Base-by-base conservation (phyloP, 176 grass and related monocot species). In the Raddia distichophylla region DNA sequence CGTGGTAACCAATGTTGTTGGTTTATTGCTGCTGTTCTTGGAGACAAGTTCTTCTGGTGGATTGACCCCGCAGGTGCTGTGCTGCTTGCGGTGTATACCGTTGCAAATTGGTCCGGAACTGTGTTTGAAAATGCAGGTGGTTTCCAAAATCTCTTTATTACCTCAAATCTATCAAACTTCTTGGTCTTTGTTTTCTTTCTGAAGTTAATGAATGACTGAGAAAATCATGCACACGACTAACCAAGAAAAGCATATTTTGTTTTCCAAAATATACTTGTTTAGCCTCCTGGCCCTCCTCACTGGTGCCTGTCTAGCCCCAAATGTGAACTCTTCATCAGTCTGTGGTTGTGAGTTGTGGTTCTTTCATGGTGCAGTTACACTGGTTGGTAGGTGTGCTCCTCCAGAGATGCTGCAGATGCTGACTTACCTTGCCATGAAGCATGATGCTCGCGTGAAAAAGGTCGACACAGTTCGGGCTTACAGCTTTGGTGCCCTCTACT, bases 391-490 rank as follows among this genome's bases (percentile, higher is more conserved):
- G 77, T 84, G 74, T 44, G 92, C 95, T 33, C 81, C 92, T 76
- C 77, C 92, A 20, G 90, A 94, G 72, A 94, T 92, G 87, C 68
- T 97, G 53, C 88, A 87, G 60, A 94, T 83, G 77, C 77, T 97
- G 70, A 94, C 92, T 0, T 97, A 97, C 76, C 80, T 97, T 7
- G 73, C 82, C 49, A 87, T 92, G 68, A 97, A 90, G 64, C 94
- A 97, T 6, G 84, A 97, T 33, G 3, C 94, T 4, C 82, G 82
- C 40, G 80, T 97, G 50, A 92, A 77, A 79, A 83, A 89, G 55
- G 75, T 97, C 10, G 95, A 94, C 68, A 94, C 95, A 2, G 95
- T 97, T 63, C 84, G 92, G 65, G 88, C 95, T 57, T 97, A 97
- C 83, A 92, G 87, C 77, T 94, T 97, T 57, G 95, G 95, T 15